Percentiles rank a stretch among this genome's conserved stretches.
Conservation (phyloP, 441 rosid species). For the Erysimum cheiri region DNA sequence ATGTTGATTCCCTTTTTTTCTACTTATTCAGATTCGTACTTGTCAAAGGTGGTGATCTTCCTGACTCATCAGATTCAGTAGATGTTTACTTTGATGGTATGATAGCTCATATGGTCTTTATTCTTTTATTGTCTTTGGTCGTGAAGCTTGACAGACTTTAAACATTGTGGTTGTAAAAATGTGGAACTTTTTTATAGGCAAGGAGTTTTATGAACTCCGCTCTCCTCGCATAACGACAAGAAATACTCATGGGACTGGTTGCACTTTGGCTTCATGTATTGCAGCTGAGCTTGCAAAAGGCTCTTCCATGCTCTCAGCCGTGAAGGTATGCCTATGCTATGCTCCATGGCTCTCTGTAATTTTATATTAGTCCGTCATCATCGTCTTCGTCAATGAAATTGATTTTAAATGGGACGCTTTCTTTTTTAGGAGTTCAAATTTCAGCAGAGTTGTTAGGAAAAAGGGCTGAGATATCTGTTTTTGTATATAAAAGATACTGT, state of each 20-base stretch:
- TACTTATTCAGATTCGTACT: constrained; percentile 75
- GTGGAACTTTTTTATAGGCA: constrained; percentile 53
- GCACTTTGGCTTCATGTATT: constrained; percentile 94
- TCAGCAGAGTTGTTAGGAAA: not conserved
- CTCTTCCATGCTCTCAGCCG: constrained; percentile 77
- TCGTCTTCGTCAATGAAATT: not conserved
- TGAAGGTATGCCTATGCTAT: constrained; percentile 56
- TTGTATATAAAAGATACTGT: not conserved
- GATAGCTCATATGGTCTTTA: not conserved
- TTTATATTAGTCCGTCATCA: not conserved
- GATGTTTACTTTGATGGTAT: constrained; percentile 89
- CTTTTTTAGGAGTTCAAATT: not conserved
- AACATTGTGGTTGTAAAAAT: constrained; percentile 8
- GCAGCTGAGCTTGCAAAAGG: constrained; percentile 99
- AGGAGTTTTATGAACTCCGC: constrained; percentile 64
- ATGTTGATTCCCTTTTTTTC: constrained; percentile 22
- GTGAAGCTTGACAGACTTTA: not conserved
- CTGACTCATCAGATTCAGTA: constrained; percentile 77
- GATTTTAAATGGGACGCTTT: not conserved
- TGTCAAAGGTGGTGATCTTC: constrained; percentile 97
- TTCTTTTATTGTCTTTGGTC: not conserved
- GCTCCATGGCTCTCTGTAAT: constrained; percentile 12
- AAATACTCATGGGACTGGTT: constrained; percentile 97
- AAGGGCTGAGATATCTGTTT: constrained; percentile 12
- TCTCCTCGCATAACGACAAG: constrained; percentile 74